These are phyloP conservation scores for Coemansia sp. DNA, from an alignment of 192 early-diverging fungal genomes.

Conservation along the genomic window DNA sequence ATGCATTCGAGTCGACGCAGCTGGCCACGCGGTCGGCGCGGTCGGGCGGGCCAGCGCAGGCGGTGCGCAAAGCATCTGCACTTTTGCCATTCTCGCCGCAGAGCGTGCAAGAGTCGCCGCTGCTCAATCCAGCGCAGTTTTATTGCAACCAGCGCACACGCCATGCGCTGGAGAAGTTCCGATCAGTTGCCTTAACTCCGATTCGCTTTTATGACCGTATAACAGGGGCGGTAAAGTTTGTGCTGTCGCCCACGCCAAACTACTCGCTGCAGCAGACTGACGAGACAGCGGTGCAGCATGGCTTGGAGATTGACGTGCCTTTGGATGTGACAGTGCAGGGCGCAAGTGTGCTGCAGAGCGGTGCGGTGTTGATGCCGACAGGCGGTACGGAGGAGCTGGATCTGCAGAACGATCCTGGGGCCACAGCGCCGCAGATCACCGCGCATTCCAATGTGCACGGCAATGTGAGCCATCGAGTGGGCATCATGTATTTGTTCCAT, in stretches of 20 bases:
- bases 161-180: constrained; percentile 41
- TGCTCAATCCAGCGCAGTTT: constrained; percentile 38
- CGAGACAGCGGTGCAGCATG: neutral
- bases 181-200: constrained; percentile 26
- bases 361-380: constrained; percentile 28
- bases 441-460: neutral
- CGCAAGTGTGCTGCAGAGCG: constrained; percentile 12
- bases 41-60: constrained; percentile 48
- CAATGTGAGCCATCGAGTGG: constrained; percentile 5
- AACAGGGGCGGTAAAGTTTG: constrained; percentile 38
- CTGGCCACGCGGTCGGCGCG: constrained; percentile 33
- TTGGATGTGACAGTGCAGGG: constrained; percentile 8
- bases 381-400: constrained; percentile 27
- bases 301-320: neutral
- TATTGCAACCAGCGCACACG: constrained; percentile 49
- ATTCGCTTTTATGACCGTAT: constrained; percentile 47
- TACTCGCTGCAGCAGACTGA: constrained; percentile 7
- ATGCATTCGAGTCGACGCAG: constrained; percentile 39
- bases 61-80: constrained; percentile 42
- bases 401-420: constrained; percentile 5
- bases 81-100: constrained; percentile 48
- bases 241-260: constrained; percentile 30
- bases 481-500: constrained; percentile 39
- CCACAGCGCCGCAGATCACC: neutral
- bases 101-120: constrained; percentile 41